Evolutionary conservation across 495 filamentous ascomycete species (phyloP).

Genomic region (Podospora pseudocomata): DNA sequence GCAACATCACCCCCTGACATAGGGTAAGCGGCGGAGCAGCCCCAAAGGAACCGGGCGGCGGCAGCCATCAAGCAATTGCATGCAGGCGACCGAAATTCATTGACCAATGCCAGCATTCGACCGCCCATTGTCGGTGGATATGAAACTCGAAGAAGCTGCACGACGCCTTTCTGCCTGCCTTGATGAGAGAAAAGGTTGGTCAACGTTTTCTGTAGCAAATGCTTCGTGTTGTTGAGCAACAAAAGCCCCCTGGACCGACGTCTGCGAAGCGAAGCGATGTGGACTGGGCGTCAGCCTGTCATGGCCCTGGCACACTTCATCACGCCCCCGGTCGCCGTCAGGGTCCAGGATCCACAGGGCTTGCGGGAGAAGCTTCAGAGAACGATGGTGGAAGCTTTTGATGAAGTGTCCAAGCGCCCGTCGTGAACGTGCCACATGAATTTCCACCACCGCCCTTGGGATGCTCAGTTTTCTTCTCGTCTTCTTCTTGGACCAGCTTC

Average conservation of each 20-base stretch:
- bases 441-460: background rate
- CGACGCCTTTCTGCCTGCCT: background rate
- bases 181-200: background rate
- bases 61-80: background rate
- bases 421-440: background rate
- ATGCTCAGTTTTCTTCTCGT: background rate
- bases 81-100: background rate
- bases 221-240: background rate
- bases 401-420: background rate
- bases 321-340: background rate
- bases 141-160: background rate
- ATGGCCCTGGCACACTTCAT: slow-evolving; percentile 15
- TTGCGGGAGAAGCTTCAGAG: slow-evolving; percentile 21
- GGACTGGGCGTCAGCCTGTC: background rate
- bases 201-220: background rate
- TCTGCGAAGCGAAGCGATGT: background rate
- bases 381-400: slow-evolving; percentile 21
- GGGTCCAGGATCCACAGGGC: slow-evolving; percentile 10
- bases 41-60: background rate
- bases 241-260: background rate
- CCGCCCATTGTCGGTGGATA: background rate
- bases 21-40: background rate
- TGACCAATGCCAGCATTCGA: background rate
- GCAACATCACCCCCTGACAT: background rate
- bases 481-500: background rate